Evolutionary conservation across 768 basidiomycete genomes (phyloP), one percentile per base, ranked within the genome.

Genomic region (Pholiota molesta): DNA sequence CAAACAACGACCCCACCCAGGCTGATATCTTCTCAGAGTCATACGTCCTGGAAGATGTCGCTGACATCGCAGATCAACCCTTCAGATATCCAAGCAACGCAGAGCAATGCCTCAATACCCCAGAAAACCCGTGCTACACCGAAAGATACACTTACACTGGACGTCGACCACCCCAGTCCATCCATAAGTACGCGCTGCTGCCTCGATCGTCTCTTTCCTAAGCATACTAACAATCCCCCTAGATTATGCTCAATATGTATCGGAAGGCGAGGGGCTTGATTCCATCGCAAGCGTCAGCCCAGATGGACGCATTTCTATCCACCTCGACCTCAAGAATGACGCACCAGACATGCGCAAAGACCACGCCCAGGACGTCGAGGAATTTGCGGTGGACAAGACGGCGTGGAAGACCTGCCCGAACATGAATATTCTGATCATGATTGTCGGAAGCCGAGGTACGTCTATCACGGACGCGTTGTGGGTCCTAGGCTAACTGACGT

Each of bases 371-470:
- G 75, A 81, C 14, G 81, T 86, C 9, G 71, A 79, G 29, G 86
- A 87, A 66, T 84, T 81, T 67, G 83, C 77, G 1, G 70, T 85
- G 11, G 83, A 83, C 62, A 61, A 73, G 45, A 64, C 59, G 26
- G 66, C 72, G 35, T 79, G 77, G 77, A 70, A 64, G 26, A 65
- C 73, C 29, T 76, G 72, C 54, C 83, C 83, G 10, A 60, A 61
- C 10, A 70, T 89, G 71, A 86, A 78, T 64, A 84, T 89, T 39
- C 83, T 88, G 39, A 83, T 89, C 49, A 86, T 87, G 82, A 85
- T 89, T 51, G 86, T 88, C 21, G 88, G 88, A 8, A 86, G 84
- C 64, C 75, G 88, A 66, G 87, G 87, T 83, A 65, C 26, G 79
- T 69, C 10, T 11, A 29, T 45, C 2, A 23, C 19, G 55, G 42